These are phyloP conservation scores for Stagonosporopsis cucurbitacearum DNA, from an alignment of 2,329 filamentous ascomycete species.

Conservation along the genomic window DNA sequence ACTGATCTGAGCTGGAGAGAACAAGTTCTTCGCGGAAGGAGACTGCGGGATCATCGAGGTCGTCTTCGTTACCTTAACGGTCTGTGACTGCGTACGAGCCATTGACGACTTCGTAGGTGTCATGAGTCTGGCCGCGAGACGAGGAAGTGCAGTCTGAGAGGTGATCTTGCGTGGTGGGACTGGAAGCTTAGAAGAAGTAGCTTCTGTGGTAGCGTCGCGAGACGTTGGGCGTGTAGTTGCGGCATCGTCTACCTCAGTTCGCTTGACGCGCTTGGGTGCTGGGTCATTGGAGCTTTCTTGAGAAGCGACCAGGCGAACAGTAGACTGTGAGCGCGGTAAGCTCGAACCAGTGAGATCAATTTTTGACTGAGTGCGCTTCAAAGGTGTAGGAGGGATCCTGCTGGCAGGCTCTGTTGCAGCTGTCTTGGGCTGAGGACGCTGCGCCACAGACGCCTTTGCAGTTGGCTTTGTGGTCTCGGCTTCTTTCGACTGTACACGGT, in stretches of 20 bases:
- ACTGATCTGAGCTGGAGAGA: conserved; percentile 41
- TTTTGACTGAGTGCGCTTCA: conserved; percentile 64
- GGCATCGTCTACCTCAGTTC: conserved; percentile 70
- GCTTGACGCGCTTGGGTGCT: conserved; percentile 73
- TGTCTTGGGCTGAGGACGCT: conserved; percentile 63
- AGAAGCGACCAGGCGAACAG: conserved; percentile 36
- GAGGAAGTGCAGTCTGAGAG: conserved; percentile 51
- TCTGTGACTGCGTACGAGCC: conserved; percentile 61
- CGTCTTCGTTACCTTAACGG: conserved; percentile 55
- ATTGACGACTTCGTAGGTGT: conserved; percentile 82
- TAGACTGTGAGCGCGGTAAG: conserved; percentile 48
- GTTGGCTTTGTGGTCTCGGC: conserved; percentile 67
- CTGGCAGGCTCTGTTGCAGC: conserved; percentile 66
- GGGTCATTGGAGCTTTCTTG: conserved; percentile 41
- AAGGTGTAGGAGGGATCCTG: conserved; percentile 48
- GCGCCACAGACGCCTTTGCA: conserved; percentile 53
- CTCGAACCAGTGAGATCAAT: conserved; percentile 63
- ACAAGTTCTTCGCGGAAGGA: conserved; percentile 60
- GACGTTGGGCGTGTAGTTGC: conserved; percentile 69
- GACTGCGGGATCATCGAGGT: conserved; percentile 63
- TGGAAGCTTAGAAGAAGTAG: conserved; percentile 17
- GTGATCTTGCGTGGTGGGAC: conserved; percentile 39
- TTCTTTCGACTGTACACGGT: conserved; percentile 60
- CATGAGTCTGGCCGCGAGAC: conserved; percentile 60
- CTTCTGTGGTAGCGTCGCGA: conserved; percentile 31